Conservation (phyloP, 129 eudicot genomes). For the Cynara cardunculus region DNA sequence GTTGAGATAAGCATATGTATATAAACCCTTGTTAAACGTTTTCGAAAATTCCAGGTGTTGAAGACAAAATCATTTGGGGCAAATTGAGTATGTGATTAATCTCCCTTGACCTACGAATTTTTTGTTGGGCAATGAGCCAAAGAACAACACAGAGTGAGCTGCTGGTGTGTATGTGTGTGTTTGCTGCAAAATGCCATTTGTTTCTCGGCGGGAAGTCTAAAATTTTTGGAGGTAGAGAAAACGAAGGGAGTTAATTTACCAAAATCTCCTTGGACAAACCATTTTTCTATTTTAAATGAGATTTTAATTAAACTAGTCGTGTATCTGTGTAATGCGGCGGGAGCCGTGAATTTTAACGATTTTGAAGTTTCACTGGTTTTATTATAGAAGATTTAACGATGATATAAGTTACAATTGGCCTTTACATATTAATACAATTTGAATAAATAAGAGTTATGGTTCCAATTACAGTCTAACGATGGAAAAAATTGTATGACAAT, state of each 20-base stretch:
- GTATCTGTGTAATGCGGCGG: no score
- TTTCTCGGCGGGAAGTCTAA: conserved; percentile 34
- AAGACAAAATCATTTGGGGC: conserved; percentile 14
- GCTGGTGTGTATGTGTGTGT: background rate
- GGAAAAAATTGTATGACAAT: no score
- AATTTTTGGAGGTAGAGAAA: conserved; percentile 9
- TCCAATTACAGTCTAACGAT: no score
- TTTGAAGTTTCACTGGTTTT: no score
- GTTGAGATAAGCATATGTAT: conserved; percentile 15
- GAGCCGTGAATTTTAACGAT: no score
- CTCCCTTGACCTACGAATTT: background rate
- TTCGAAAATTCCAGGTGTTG: background rate
- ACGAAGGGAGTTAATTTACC: background rate
- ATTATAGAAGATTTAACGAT: no score
- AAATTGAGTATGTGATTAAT: background rate
- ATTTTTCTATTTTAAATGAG: no score
- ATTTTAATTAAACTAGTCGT: no score
- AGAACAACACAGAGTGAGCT: background rate
- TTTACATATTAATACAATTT: no score
- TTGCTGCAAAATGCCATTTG: background rate
- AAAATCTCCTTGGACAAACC: background rate
- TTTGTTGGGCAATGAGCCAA: conserved; percentile 13
- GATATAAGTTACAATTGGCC: no score
- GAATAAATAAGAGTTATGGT: no score
- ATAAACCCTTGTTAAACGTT: conserved; percentile 23